Base-by-base conservation (phyloP, 2,329 filamentous ascomycete species). In the Anthostomella pinea region DNA sequence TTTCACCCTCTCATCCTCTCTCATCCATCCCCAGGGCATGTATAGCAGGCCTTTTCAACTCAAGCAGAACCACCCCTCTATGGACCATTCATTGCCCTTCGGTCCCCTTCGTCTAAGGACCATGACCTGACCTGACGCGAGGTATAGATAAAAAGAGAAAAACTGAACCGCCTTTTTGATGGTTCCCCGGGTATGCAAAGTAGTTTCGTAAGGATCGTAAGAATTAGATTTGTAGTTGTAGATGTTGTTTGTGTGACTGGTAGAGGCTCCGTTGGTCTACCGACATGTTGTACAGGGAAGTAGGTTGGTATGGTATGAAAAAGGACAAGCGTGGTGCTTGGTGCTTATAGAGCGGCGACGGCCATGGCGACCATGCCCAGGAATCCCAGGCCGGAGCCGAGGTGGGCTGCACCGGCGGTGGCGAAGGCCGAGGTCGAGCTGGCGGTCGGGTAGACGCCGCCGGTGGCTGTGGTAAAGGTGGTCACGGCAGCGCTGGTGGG, bases 151-250 rank as follows among this genome's bases (percentile, higher is more conserved):
- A n/a, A n/a, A n/a, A n/a, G n/a, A n/a, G n/a, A n/a, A n/a, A n/a
- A n/a, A n/a, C n/a, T n/a, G n/a, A n/a, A n/a, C n/a, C n/a, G n/a
- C n/a, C n/a, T 41, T 10, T 31, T 31, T 31, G 13, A 16, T 18
- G 29, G 29, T 31, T 10, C 15, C 18, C 45, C 52, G 49, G 54
- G n/a, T n/a, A n/a, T 59, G 58, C 51, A 55, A 59, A 39, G 33
- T 43, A 58, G 52, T 59, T 64, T 72, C 68, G 65, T 72, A 75
- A 75, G 69, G 72, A 77, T 74, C 72, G 73, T 76, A 47, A 47
- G 44, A 75, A 75, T 66, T 63, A 73, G 54, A 51, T 48, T n/a
- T n/a, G n/a, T n/a, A n/a, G 44, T 51, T 41, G 18, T 38, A 29
- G 23, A 25, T 25, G 23, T 30, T 21, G 17, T 38, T 33, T 39